phyloP scores from a whole-genome alignment of 805 yeast genomes.

The Hanseniaspora meyeri region DNA sequence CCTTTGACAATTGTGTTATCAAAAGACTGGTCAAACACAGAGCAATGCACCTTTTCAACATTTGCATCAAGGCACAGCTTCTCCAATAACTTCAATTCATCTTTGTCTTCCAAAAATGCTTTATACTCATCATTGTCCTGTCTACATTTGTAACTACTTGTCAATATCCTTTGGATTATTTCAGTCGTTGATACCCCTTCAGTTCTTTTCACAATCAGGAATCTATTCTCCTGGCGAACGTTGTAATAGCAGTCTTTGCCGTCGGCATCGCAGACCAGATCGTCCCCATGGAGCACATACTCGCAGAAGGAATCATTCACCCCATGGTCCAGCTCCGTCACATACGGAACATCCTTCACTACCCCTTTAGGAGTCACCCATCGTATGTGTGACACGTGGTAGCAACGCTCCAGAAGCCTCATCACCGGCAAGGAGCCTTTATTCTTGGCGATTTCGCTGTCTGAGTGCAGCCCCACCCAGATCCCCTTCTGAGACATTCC shows the following conservation, averaged over 20 bases:
- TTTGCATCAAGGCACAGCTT: constrained; percentile 52
- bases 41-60: constrained; percentile 43
- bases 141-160: constrained; percentile 16
- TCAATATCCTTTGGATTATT: constrained; percentile 75
- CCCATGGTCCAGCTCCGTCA: constrained; percentile 54
- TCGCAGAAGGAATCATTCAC: constrained; percentile 71
- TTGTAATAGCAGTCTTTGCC: constrained; percentile 86
- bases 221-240: constrained; percentile 74
- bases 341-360: constrained; percentile 78
- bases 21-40: constrained; percentile 41
- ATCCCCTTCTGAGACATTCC: constrained; percentile 3
- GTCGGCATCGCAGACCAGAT: constrained; percentile 88
- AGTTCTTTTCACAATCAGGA: constrained; percentile 84
- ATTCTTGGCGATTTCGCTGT: constrained; percentile 66
- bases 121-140: not conserved
- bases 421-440: constrained; percentile 96
- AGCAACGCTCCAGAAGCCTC: constrained; percentile 63
- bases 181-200: constrained; percentile 93
- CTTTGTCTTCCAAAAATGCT: constrained; percentile 5
- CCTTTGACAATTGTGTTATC: constrained; percentile 24
- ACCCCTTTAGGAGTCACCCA: constrained; percentile 56
- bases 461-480: constrained; percentile 69
- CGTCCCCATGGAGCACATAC: constrained; percentile 98
- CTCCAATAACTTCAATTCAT: constrained; percentile 21
- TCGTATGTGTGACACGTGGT: constrained; percentile 80